Evolutionary conservation across 164 flowering plant species (phyloP).

Genomic region (Annona cherimola): DNA sequence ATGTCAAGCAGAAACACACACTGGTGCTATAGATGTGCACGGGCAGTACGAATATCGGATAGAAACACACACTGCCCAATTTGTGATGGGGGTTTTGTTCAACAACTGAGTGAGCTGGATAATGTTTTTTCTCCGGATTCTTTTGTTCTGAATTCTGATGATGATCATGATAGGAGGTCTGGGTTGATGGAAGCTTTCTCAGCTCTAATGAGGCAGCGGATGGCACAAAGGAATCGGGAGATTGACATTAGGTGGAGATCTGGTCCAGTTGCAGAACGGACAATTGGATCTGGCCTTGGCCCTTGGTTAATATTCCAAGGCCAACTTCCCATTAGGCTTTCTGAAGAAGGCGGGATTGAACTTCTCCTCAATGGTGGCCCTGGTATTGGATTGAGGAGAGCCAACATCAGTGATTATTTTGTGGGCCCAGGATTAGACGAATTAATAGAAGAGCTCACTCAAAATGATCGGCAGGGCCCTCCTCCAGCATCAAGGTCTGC

Average conservation of each 20-base stretch:
- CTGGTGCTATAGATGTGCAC: slow-evolving; percentile 73
- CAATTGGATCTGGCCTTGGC: slow-evolving; percentile 34
- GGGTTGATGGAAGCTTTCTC: slow-evolving; percentile 71
- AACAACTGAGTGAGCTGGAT: slow-evolving; percentile 54
- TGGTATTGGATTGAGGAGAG: slow-evolving; percentile 53
- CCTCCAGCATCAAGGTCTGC: slow-evolving; percentile 74
- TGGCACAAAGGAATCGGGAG: slow-evolving; percentile 36
- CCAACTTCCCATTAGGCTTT: slow-evolving; percentile 58
- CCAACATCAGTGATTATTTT: slow-evolving; percentile 65
- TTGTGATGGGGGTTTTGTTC: slow-evolving; percentile 69
- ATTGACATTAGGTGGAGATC: slow-evolving; percentile 45
- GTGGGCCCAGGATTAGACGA: slow-evolving; percentile 84
- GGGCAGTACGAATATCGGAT: slow-evolving; percentile 51
- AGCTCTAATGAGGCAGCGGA: slow-evolving; percentile 58
- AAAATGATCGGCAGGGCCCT: slow-evolving; percentile 51
- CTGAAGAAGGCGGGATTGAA: slow-evolving; percentile 56
- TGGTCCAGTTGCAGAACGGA: slow-evolving; percentile 30
- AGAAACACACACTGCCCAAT: slow-evolving; percentile 44
- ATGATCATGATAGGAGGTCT: slow-evolving; percentile 40
- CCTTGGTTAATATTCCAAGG: slow-evolving; percentile 76
- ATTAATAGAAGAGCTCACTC: slow-evolving; percentile 60
- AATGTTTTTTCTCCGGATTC: slow-evolving; percentile 36
- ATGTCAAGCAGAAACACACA: slow-evolving; percentile 74
- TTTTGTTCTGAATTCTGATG: slow-evolving; percentile 35
- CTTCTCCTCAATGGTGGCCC: slow-evolving; percentile 58